phyloP scores from a whole-genome alignment of 208 protist species.

The Trypanosoma avium region DNA sequence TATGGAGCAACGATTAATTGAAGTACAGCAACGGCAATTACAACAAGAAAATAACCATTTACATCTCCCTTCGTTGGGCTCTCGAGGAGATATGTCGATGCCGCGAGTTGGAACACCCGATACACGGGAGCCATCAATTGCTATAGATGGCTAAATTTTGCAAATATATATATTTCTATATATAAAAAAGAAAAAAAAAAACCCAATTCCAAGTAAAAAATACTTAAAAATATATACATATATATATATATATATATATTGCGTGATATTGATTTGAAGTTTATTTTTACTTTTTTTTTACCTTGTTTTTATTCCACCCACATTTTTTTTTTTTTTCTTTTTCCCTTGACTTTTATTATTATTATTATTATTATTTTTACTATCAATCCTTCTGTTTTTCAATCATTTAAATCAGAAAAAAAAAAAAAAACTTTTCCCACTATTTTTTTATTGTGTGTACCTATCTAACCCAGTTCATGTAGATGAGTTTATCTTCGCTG shows the following conservation, averaged over 20 bases:
- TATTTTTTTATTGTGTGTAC: neutral
- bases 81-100: neutral
- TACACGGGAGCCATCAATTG: conserved; percentile 15
- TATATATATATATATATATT: too few species aligned
- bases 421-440: neutral
- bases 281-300: too few species aligned
- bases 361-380: too few species aligned
- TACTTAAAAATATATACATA: too few species aligned
- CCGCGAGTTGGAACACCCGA: neutral
- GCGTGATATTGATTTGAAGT: too few species aligned
- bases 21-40: too few species aligned
- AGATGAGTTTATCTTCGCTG: too few species aligned
- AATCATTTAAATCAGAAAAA: neutral
- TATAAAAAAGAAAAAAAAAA: neutral
- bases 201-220: neutral
- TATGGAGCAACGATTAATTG: too few species aligned
- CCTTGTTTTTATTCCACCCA: too few species aligned
- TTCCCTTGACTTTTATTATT: too few species aligned
- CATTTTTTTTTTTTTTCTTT: too few species aligned
- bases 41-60: neutral
- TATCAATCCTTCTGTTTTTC: neutral
- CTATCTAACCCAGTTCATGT: too few species aligned
- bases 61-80: neutral
- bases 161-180: conserved; percentile 14
- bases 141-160: neutral